Base-by-base conservation (phyloP, 441 rosid species). In the Sinapis alba region DNA sequence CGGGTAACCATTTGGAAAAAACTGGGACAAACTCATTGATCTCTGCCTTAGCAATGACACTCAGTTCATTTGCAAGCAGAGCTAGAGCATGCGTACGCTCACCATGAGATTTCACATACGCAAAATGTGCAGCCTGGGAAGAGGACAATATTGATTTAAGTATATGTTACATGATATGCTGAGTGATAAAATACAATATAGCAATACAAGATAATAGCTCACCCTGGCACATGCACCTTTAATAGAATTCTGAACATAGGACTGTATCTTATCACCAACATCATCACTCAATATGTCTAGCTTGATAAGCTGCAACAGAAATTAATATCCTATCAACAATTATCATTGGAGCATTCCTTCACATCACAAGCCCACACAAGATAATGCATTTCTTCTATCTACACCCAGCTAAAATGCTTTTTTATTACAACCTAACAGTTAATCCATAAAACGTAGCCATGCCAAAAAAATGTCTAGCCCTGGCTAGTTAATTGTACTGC, bases 21-120 rank as follows among this genome's bases (percentile, higher is more conserved):
- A 80, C 86, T 30, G 97, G 97, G 70, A 83, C 86, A 83, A 90
- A 96, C 61, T 85, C 82, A 75, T 69, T 83, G 57, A 86, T 83
- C 84, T 96, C 98, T 80, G 86, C 89, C 83, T 90, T 89, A 20
- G 95, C 97, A 77, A 94, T 81, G 82, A 81, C 78, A 75, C 84
- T 83, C 64, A 96, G 84, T 82, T 92, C 97, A 78, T 86, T 84
- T 68, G 96, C 99, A 71, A 96, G 96, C 77, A 90, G 73, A 75
- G 95, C 94, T 80, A 96, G 84, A 69, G 93, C 94, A 81, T 89
- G 98, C 11, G 54, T 78, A 77, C 85, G 85, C 74, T 84, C 86
- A 72, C 73, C 84, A 79, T 84, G 83, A 73, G 88, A 86, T 80
- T 85, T 91, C 81, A 85, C 78, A 68, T 84, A 84, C 60, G 88